Evolutionary conservation across 306 rosid species (phyloP).

Genomic region (Cucurbita moschata): DNA sequence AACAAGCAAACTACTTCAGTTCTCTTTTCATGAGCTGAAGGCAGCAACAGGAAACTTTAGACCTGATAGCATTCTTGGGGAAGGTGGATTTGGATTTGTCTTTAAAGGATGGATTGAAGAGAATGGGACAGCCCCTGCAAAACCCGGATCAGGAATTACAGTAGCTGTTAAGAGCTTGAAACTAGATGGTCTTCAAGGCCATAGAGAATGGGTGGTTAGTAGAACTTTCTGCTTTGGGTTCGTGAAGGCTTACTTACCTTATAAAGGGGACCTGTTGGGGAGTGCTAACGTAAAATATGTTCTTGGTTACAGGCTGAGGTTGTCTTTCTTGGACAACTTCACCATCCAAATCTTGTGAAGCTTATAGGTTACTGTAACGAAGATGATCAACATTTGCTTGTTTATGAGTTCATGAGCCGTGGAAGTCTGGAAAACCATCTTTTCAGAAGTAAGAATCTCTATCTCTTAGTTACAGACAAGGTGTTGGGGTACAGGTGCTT

Average conservation of each 20-base stretch:
- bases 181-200: slow-evolving; percentile 96
- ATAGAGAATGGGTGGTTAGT: slow-evolving; percentile 99
- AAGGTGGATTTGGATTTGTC: slow-evolving; percentile 91
- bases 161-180: slow-evolving; percentile 95
- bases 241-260: not conserved
- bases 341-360: slow-evolving; percentile 88
- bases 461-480: not conserved
- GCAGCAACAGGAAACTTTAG: slow-evolving; percentile 94
- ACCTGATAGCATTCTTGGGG: slow-evolving; percentile 97
- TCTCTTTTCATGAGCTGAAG: slow-evolving; percentile 76
- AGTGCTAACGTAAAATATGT: slow-evolving; percentile 9
- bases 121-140: slow-evolving; percentile 91
- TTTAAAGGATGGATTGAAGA: slow-evolving; percentile 98
- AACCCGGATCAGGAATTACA: slow-evolving; percentile 82
- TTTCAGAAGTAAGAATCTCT: slow-evolving; percentile 63
- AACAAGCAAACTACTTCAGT: slow-evolving; percentile 55
- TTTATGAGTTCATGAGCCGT: slow-evolving; percentile 89
- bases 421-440: slow-evolving; percentile 98
- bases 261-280: slow-evolving; percentile 3
- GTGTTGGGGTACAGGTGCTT: slow-evolving; percentile 13
- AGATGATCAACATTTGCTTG: slow-evolving; percentile 85
- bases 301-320: slow-evolving; percentile 71
- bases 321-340: slow-evolving; percentile 92
- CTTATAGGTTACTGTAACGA: slow-evolving; percentile 87
- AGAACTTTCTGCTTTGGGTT: slow-evolving; percentile 40